Evolutionary conservation across 2,329 filamentous ascomycete genomes (phyloP).

Genomic region (Penicillium sp.): DNA sequence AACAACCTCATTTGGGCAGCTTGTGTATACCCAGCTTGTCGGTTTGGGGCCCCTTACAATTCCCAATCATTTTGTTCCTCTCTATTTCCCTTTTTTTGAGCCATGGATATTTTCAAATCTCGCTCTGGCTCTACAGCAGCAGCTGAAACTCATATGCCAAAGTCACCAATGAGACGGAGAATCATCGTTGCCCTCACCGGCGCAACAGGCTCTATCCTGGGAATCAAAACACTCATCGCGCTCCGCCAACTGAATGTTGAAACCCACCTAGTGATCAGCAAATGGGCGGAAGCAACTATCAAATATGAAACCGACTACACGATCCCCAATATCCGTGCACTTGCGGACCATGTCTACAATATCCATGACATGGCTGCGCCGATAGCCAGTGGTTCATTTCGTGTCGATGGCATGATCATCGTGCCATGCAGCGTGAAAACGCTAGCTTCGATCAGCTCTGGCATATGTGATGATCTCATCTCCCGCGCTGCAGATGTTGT

Average conservation of each 20-base stretch:
- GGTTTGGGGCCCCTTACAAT: not conserved
- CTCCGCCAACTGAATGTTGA: conserved; percentile 50
- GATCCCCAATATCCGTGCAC: conserved; percentile 37
- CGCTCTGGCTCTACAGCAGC: not conserved
- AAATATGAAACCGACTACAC: conserved; percentile 51
- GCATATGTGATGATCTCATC: conserved; percentile 50
- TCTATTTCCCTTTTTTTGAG: not conserved
- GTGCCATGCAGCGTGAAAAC: conserved; percentile 55
- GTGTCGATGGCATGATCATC: conserved; percentile 50
- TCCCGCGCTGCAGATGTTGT: conserved; percentile 50
- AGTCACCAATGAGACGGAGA: not conserved
- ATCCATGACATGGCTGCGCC: conserved; percentile 50
- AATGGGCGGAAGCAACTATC: conserved; percentile 53
- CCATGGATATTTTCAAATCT: not conserved
- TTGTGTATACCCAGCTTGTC: not conserved
- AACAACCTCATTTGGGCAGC: not conserved
- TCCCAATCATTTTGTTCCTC: not conserved
- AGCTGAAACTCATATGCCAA: not conserved
- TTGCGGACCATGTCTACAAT: conserved; percentile 44
- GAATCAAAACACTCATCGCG: conserved; percentile 44
- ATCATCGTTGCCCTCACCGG: conserved; percentile 55
- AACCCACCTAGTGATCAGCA: conserved; percentile 52
- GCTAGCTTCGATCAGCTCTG: conserved; percentile 44
- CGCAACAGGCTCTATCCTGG: conserved; percentile 50
- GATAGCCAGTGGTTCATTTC: conserved; percentile 50